Conservation (phyloP, 768 basidiomycete species). For the Astraeus odoratus region DNA sequence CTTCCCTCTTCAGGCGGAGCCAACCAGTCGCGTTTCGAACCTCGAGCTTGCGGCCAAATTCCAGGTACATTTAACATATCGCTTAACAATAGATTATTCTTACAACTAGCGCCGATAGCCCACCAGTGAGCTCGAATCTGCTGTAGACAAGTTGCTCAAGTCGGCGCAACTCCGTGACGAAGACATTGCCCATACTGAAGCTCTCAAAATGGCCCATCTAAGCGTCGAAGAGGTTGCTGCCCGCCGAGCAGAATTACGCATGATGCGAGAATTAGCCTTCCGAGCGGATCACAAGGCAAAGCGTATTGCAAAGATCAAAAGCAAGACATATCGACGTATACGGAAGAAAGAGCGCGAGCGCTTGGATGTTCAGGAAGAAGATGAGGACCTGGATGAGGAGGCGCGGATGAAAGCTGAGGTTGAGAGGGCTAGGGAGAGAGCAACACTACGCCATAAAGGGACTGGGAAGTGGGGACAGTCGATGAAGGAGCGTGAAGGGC, state of each 20-base stretch:
- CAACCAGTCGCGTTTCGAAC: conserved; percentile 53
- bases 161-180: conserved; percentile 78
- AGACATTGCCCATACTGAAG: conserved; percentile 72
- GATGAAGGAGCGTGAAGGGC: conserved; percentile 63
- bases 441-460: conserved; percentile 81
- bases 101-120: conserved; percentile 53
- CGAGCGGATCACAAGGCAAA: conserved; percentile 88
- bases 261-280: conserved; percentile 91
- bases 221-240: conserved; percentile 80
- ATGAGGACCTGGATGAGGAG: conserved; percentile 40
- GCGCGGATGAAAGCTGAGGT: conserved; percentile 62
- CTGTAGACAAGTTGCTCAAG: conserved; percentile 75
- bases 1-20: conserved; percentile 72
- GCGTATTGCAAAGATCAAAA: conserved; percentile 91
- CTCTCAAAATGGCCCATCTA: conserved; percentile 77
- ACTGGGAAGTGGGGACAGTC: conserved; percentile 84
- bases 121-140: conserved; percentile 75
- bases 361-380: conserved; percentile 40
- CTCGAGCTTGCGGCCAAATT: conserved; percentile 78
- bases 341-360: conserved; percentile 73
- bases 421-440: conserved; percentile 80
- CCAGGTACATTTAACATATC: conserved; percentile 50
- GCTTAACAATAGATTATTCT: no score
- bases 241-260: conserved; percentile 73
- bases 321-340: conserved; percentile 83